Evolutionary conservation across 2,329 filamentous ascomycete species (phyloP), one percentile per base, ranked within the genome.

Genomic region (Cercospora sp.): DNA sequence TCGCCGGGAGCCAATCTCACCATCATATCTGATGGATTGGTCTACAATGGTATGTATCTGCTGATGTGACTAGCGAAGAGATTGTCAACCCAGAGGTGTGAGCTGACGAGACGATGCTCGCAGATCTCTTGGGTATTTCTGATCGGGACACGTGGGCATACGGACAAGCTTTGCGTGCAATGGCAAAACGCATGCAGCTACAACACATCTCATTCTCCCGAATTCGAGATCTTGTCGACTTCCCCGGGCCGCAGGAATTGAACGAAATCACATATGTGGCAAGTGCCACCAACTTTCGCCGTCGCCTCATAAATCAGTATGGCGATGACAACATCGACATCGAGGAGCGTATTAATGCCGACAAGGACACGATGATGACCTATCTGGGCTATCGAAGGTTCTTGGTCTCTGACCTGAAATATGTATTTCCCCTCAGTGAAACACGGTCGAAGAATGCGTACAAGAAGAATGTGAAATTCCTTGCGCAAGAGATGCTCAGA

Each of bases 271-370:
- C 61, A 42, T 71, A 71, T 45, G 48, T 68, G 20, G 33, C 69
- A 36, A 71, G 67, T 33, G 69, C 69, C 8, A 71, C 69, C 51
- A 71, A 71, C 59, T 71, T 71, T 57, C 65, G 69, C 8, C 67
- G 64, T 18, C 62, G 55, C 10, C 63, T 71, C 12, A 60, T 71
- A 9, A 60, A 65, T 12, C 62, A 66, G 48, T 65, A 67, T 33
- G 57, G 69, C 45, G 66, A 70, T 40, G 55, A 59, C 5, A 65
- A 55, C 13, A 63, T 66, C 40, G 66, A 70, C 31, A 62, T 57
- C 20, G 57, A 61, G 3, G 5, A 23, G n/a, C 63, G 53, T 23
- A 63, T 68, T 12, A 48, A 66, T 12, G 57, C 60, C 23, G 68
- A 66, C 26, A 59, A 70, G 26, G 59, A 70, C 20, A 68, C 68